These are phyloP conservation scores for Penicillium antarcticum DNA, from an alignment of 495 filamentous ascomycete species.

Conservation along the genomic window DNA sequence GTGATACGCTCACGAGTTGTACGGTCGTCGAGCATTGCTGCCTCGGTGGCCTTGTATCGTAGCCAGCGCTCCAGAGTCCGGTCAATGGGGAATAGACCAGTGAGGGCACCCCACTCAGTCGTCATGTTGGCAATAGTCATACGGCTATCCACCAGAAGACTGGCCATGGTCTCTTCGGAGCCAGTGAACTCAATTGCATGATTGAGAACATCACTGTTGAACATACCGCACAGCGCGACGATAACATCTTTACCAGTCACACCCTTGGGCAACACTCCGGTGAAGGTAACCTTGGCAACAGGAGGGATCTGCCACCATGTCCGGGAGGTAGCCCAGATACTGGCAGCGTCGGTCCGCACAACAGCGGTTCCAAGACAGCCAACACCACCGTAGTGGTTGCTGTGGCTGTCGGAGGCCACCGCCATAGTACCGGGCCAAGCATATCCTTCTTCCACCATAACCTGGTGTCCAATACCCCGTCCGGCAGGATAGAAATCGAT, in stretches of 20 bases:
- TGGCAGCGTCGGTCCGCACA: constrained; percentile 82
- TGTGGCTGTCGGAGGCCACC: constrained; percentile 81
- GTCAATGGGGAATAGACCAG: constrained; percentile 84
- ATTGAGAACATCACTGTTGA: constrained; percentile 89
- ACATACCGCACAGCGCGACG: constrained; percentile 80
- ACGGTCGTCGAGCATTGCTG: constrained; percentile 42
- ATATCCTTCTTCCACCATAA: constrained; percentile 84
- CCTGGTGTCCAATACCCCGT: constrained; percentile 83
- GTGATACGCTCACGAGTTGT: constrained; percentile 52
- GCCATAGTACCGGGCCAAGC: constrained; percentile 80
- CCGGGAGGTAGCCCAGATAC: constrained; percentile 78
- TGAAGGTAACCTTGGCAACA: constrained; percentile 75
- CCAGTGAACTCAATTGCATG: constrained; percentile 90
- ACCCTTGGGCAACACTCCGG: constrained; percentile 68
- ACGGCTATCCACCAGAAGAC: constrained; percentile 71
- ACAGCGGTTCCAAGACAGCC: constrained; percentile 57
- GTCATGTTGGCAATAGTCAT: constrained; percentile 94
- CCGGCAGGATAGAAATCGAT: constrained; percentile 84
- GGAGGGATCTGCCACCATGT: constrained; percentile 93
- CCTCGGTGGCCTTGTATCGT: constrained; percentile 66
- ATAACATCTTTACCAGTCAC: constrained; percentile 97
- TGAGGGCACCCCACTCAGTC: constrained; percentile 88
- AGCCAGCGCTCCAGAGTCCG: constrained; percentile 70
- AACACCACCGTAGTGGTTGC: constrained; percentile 45
- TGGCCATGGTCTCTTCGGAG: constrained; percentile 70